Conservation (phyloP, 1,284 basidiomycete genomes). For the Cutaneotrichosporon cutaneum region DNA sequence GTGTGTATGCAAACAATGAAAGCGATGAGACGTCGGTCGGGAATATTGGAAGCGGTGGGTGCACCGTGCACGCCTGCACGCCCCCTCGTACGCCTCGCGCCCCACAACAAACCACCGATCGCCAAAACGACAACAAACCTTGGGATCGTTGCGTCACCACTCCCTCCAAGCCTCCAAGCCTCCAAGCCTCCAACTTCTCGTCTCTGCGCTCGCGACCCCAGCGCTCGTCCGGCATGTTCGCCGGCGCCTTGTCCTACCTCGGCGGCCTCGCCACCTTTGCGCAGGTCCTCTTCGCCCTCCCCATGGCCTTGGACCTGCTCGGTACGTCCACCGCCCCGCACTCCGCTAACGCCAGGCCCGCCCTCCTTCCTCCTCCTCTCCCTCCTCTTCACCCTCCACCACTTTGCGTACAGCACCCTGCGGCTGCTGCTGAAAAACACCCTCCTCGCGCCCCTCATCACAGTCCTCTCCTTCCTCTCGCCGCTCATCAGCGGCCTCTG, state of each 20-base stretch:
- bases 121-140: not conserved
- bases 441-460: constrained; percentile 44
- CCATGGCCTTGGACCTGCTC: constrained; percentile 48
- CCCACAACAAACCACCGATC: not conserved
- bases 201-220: constrained; percentile 1
- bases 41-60: no score
- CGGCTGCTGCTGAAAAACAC: constrained; percentile 50
- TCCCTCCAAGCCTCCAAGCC: no score
- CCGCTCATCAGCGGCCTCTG: constrained; percentile 44
- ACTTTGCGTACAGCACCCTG: constrained; percentile 50
- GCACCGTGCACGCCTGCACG: no score
- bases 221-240: constrained; percentile 8
- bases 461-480: constrained; percentile 46
- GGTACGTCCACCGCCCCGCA: constrained; percentile 29
- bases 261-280: constrained; percentile 48
- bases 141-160: no score
- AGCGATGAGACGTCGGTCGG: no score
- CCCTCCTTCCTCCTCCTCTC: constrained; percentile 54
- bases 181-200: not conserved
- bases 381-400: constrained; percentile 50
- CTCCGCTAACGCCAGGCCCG: constrained; percentile 36
- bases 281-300: constrained; percentile 48
- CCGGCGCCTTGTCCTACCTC: constrained; percentile 33
- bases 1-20: no score
- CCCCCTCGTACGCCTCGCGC: no score